Percentiles rank a stretch among this genome's conserved stretches.
Conservation (phyloP, 768 basidiomycete species). For the Asterophora parasitica region DNA sequence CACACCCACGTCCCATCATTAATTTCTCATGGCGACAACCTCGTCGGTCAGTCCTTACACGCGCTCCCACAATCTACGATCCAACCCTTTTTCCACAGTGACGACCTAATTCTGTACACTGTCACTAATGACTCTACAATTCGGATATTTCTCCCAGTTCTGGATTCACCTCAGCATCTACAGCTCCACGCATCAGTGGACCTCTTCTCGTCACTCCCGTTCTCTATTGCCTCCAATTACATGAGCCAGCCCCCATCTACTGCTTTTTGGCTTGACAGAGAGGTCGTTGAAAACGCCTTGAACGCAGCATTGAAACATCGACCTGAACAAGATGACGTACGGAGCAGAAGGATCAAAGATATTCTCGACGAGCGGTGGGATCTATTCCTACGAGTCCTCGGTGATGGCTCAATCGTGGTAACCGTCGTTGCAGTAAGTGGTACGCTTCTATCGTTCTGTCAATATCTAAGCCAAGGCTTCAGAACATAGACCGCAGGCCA, state of each 20-base stretch:
- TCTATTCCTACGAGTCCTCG: constrained; percentile 66
- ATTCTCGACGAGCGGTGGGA: constrained; percentile 74
- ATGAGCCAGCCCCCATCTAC: constrained; percentile 36
- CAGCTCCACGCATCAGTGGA: constrained; percentile 83
- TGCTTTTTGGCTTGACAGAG: constrained; percentile 68
- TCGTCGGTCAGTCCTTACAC: constrained; percentile 39
- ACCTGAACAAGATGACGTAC: constrained; percentile 38
- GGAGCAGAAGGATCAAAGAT: constrained; percentile 48
- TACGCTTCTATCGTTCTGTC: not conserved
- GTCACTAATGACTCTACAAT: constrained; percentile 78
- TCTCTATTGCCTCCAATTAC: constrained; percentile 29
- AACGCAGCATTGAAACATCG: constrained; percentile 33
- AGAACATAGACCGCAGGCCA: constrained; percentile 89
- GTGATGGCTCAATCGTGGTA: constrained; percentile 69
- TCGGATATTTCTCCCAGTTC: constrained; percentile 81
- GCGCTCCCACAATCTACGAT: not conserved
- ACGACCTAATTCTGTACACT: constrained; percentile 78
- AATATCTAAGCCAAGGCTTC: constrained; percentile 3
- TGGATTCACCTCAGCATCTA: constrained; percentile 79
- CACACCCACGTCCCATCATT: constrained; percentile 70
- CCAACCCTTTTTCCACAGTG: constrained; percentile 34
- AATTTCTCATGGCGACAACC: constrained; percentile 71
- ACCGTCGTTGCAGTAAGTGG: constrained; percentile 69
- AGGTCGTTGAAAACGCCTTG: constrained; percentile 48
- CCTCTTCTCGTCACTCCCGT: constrained; percentile 53